phyloP scores from a whole-genome alignment of 2,329 filamentous ascomycete species.

The Myriosclerotinia duriaeana region DNA sequence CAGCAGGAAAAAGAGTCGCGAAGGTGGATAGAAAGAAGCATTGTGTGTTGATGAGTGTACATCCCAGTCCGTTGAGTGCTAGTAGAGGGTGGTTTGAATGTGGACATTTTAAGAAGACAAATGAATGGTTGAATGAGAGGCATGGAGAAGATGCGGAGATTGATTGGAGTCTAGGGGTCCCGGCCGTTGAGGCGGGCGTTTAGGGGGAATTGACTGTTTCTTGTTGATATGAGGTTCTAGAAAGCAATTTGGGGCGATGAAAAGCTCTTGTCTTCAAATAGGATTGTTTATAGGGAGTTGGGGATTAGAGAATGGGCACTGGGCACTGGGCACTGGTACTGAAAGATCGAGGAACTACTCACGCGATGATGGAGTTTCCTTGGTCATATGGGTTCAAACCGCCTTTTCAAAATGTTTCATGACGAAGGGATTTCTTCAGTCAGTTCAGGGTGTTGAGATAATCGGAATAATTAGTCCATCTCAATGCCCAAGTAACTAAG shows the following conservation, averaged over 20 bases:
- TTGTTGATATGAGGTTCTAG: not conserved
- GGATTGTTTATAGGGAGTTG: not conserved
- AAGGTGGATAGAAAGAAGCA: constrained; percentile 73
- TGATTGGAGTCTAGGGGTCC: constrained; percentile 69
- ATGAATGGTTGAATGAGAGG: constrained; percentile 76
- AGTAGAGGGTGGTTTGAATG: constrained; percentile 78
- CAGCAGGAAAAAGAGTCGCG: constrained; percentile 75
- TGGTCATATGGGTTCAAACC: not conserved
- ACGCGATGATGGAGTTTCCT: constrained; percentile 1
- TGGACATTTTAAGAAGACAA: constrained; percentile 76
- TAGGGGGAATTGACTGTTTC: not conserved
- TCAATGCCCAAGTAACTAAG: not conserved
- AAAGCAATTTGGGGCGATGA: not conserved
- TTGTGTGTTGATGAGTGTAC: constrained; percentile 79
- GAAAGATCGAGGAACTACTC: not conserved
- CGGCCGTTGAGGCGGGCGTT: constrained; percentile 11
- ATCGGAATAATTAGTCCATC: not conserved
- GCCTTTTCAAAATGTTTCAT: not conserved
- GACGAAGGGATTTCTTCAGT: not conserved
- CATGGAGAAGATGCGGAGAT: constrained; percentile 82
- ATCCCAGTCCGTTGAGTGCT: constrained; percentile 92
- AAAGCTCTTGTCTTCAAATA: not conserved
- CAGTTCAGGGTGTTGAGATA: not conserved
- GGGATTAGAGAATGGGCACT: not conserved
- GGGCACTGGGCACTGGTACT: not conserved